Percentiles rank a stretch among this genome's conserved stretches.
Conservation (phyloP, 805 yeast species). For the Yueomyces sinensis region DNA sequence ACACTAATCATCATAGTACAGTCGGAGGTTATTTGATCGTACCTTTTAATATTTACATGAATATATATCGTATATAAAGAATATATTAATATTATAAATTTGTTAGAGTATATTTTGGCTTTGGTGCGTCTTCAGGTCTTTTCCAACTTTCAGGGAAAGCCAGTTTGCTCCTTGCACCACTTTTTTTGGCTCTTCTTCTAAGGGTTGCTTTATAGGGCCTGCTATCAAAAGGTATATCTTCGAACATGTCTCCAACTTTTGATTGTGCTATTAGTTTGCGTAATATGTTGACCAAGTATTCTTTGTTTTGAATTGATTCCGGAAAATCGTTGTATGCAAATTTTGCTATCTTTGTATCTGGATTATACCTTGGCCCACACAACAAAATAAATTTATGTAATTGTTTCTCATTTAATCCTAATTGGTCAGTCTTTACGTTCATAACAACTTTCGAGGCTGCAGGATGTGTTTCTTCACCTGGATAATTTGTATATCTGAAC, state of each 20-base stretch:
- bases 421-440: slow-evolving; percentile 37
- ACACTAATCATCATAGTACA: too few relatives aligned
- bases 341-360: slow-evolving; percentile 41
- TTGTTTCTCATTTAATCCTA: slow-evolving; percentile 38
- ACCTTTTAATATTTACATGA: too few relatives aligned
- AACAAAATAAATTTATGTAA: slow-evolving; percentile 66
- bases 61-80: too few relatives aligned
- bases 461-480: slow-evolving; percentile 45
- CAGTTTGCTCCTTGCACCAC: slow-evolving; percentile 17
- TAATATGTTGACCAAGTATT: slow-evolving; percentile 52
- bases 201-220: slow-evolving; percentile 47
- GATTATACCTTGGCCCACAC: slow-evolving; percentile 67
- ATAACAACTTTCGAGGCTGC: slow-evolving; percentile 47
- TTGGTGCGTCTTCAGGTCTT: slow-evolving; percentile 60
- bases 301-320: slow-evolving; percentile 79
- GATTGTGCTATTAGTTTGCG: slow-evolving; percentile 50
- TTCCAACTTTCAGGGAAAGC: slow-evolving; percentile 74
- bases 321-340: slow-evolving; percentile 53
- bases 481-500: slow-evolving; percentile 59
- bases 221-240: slow-evolving; percentile 70
- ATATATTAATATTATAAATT: too few relatives aligned
- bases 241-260: slow-evolving; percentile 43
- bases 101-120: slow-evolving; percentile 16
- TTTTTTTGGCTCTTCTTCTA: slow-evolving; percentile 28
- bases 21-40: too few relatives aligned